Base-by-base conservation (phyloP, 2,329 filamentous ascomycete species). In the Aureobasidium lini region DNA sequence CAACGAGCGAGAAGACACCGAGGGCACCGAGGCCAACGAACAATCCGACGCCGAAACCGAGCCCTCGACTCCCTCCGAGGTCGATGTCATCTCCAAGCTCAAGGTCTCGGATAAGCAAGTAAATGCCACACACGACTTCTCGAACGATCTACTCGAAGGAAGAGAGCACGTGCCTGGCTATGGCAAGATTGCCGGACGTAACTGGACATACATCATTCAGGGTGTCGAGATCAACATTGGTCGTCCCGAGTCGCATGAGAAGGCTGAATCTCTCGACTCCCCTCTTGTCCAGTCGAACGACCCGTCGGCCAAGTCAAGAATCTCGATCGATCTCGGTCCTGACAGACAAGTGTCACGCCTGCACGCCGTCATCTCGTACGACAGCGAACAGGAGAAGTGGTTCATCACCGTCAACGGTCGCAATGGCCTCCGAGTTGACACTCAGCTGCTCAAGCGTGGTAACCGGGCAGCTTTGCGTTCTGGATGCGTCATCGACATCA, bases 401-500 rank as follows among this genome's bases (percentile, higher is more conserved):
- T 87, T 87, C 67, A 83, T 99, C 54, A 78, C 84, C 44, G 90
- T 96, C 63, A 92, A 93, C 70, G 94, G 94, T 18, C 88, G 94
- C 65, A 99, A 99, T 71, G 91, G 92, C 31, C 82, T 95, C 48
- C 90, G 89, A 68, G 79, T 97, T 23, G 90, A 99, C 71, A 89
- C 90, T 62, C 75, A 76, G 53, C 77, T 82, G 18, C 76, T 95
- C 59, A 88, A 88, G 67, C 81, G 86, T 54, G 87, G 87, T 11
- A 76, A 81, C 40, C 80, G 84, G 37, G 81, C 84, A 36, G 76
- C 83, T 32, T 80, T 99, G 29, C 84, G 84, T 43, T 96, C 92
- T 67, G 94, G 94, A 60, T 87, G 93, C 70, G 90, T 97, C 44
- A 86, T 99, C 60, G 91, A 96, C 69, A 89, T 97, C 69, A 88